These are phyloP conservation scores for Microbotryum violaceum DNA, from an alignment of 1,284 basidiomycete genomes.

Conservation along the genomic window DNA sequence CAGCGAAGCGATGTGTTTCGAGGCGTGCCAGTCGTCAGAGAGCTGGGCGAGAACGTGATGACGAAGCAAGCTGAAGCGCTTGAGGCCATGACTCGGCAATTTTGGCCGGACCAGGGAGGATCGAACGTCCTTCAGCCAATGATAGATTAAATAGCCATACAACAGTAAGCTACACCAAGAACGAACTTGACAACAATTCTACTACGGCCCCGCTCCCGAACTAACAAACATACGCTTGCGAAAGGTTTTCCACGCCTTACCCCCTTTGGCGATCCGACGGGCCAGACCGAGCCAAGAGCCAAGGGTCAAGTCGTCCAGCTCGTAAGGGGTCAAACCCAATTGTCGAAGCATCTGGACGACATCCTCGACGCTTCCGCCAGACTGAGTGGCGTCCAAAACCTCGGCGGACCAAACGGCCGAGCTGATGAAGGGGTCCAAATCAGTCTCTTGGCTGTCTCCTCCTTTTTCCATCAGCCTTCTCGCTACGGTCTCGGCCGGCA, in stretches of 20 bases:
- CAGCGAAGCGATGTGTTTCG: too few relatives aligned
- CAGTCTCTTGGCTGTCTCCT: not conserved
- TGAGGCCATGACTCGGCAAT: too few relatives aligned
- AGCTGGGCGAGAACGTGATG: too few relatives aligned
- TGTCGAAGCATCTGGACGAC: slow-evolving; percentile 2
- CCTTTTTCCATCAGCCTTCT: not conserved
- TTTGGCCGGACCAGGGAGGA: too few relatives aligned
- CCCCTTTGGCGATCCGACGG: slow-evolving; percentile 53
- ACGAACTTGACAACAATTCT: too few relatives aligned
- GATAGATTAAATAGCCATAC: too few relatives aligned
- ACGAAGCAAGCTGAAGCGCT: too few relatives aligned
- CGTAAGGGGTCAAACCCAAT: slow-evolving; percentile 52
- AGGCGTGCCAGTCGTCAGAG: too few relatives aligned
- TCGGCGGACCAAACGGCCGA: not conserved
- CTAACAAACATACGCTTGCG: slow-evolving; percentile 60
- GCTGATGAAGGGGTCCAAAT: not conserved
- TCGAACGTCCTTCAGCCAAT: too few relatives aligned
- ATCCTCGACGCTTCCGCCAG: not conserved
- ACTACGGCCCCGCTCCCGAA: slow-evolving; percentile 1
- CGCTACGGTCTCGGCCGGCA: slow-evolving; percentile 42
- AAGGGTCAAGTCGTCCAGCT: slow-evolving; percentile 66
- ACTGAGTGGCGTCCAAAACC: not conserved
- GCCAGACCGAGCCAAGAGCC: slow-evolving; percentile 66
- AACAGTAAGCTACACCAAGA: too few relatives aligned
- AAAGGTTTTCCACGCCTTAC: slow-evolving; percentile 60